Percentiles rank a stretch among this genome's conserved stretches.
Conservation (phyloP, 2,329 filamentous ascomycete species). For the Clarireedia monteithiana region DNA sequence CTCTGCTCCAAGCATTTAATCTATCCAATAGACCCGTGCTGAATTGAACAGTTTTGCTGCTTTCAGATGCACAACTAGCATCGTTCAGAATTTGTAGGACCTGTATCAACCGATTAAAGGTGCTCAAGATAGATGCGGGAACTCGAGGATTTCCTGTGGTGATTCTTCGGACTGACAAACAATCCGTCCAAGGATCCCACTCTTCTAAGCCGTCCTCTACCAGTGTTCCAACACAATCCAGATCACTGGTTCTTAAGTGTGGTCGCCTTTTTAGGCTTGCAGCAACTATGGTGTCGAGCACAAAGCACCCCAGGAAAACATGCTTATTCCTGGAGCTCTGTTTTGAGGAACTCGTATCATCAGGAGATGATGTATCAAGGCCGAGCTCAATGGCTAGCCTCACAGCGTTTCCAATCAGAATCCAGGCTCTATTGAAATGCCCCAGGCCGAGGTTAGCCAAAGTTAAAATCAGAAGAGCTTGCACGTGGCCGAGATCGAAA, state of each 20-base stretch:
- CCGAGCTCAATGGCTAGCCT: slow-evolving; percentile 41
- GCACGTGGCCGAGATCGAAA: slow-evolving; percentile 44
- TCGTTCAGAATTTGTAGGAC: slow-evolving; percentile 27
- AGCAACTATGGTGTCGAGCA: slow-evolving; percentile 53
- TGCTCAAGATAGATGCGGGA: slow-evolving; percentile 29
- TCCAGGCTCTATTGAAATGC: slow-evolving; percentile 51
- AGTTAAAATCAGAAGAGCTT: slow-evolving; percentile 50
- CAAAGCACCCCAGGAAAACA: slow-evolving; percentile 49
- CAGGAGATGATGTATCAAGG: slow-evolving; percentile 28
- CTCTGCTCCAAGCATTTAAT: slow-evolving; percentile 21
- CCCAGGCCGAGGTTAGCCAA: slow-evolving; percentile 55
- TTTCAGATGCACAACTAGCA: slow-evolving; percentile 16
- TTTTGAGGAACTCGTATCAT: slow-evolving; percentile 16
- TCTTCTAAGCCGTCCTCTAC: slow-evolving; percentile 64
- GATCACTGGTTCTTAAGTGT: slow-evolving; percentile 41
- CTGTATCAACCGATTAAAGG: slow-evolving; percentile 29
- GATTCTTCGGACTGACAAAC: slow-evolving; percentile 32
- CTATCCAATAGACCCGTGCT: slow-evolving; percentile 20
- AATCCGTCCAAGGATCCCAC: slow-evolving; percentile 64
- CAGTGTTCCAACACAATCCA: slow-evolving; percentile 39
- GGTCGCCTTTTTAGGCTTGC: slow-evolving; percentile 42
- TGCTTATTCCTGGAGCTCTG: slow-evolving; percentile 31
- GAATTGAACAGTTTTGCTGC: slow-evolving; percentile 12
- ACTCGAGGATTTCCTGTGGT: slow-evolving; percentile 18
- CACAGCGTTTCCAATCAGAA: slow-evolving; percentile 57